These are phyloP conservation scores for Zymoseptoria tritici DNA, from an alignment of 2,329 filamentous ascomycete genomes.

Conservation along the genomic window DNA sequence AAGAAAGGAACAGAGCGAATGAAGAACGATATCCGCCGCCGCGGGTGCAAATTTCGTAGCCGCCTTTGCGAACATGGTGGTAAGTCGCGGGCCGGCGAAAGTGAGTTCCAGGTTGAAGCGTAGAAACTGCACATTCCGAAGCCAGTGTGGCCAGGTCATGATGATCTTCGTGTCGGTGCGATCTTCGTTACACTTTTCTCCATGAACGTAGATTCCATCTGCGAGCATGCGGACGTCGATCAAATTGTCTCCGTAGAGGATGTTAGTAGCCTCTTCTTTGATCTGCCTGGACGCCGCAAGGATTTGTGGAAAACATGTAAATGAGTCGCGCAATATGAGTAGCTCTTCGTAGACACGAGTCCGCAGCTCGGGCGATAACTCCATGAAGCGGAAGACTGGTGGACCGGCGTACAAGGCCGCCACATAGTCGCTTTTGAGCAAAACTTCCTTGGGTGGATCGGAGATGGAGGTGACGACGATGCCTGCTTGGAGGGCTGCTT, in stretches of 20 bases:
- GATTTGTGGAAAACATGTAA: slow-evolving; percentile 33
- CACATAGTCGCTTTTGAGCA: neutral
- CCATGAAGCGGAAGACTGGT: slow-evolving; percentile 1
- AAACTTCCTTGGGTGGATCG: neutral
- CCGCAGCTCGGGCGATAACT: slow-evolving; percentile 5
- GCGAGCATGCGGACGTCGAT: slow-evolving; percentile 38
- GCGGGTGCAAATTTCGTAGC: neutral
- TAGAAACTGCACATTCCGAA: slow-evolving; percentile 7
- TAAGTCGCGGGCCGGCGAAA: neutral
- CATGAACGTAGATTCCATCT: slow-evolving; percentile 9
- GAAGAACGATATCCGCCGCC: neutral
- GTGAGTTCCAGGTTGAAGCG: neutral
- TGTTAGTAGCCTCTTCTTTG: slow-evolving; percentile 33
- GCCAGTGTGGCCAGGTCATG: slow-evolving; percentile 6
- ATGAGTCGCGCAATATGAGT: slow-evolving; percentile 5
- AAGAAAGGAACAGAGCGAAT: neutral
- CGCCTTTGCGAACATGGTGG: neutral
- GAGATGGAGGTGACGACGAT: neutral
- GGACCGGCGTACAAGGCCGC: neutral
- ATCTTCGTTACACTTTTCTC: neutral
- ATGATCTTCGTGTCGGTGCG: neutral
- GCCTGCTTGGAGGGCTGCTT: neutral
- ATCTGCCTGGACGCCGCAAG: slow-evolving; percentile 34
- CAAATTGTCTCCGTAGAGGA: slow-evolving; percentile 41
- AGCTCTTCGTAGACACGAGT: slow-evolving; percentile 7